Evolutionary conservation across 2,329 filamentous ascomycete genomes (phyloP).

Genomic region (Xylaria sp.): DNA sequence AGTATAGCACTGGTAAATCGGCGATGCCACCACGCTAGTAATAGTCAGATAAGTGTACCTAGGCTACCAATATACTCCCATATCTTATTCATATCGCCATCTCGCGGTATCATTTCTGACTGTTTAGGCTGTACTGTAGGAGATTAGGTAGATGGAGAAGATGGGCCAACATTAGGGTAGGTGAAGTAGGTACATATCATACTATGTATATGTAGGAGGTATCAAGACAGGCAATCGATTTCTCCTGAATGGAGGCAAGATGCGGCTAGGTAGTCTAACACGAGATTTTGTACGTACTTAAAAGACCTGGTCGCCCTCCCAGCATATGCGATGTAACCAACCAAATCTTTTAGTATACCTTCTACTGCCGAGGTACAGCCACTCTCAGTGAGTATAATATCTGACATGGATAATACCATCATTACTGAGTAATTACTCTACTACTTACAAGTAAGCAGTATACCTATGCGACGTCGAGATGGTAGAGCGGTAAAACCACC

Average conservation of each 20-base stretch:
- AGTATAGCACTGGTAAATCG: conserved; percentile 3
- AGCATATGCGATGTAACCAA: conserved; percentile 31
- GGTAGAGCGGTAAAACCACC: too few relatives aligned
- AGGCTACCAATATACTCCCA: not conserved
- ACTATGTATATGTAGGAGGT: not conserved
- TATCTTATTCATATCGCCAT: not conserved
- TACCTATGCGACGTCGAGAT: too few relatives aligned
- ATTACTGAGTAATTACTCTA: too few relatives aligned
- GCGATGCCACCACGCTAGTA: conserved; percentile 1
- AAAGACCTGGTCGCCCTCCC: conserved; percentile 20
- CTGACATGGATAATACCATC: too few relatives aligned
- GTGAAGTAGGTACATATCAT: too few relatives aligned
- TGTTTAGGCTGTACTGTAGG: conserved; percentile 17
- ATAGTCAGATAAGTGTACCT: not conserved
- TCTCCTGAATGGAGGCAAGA: conserved; percentile 14
- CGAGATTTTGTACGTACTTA: conserved; percentile 25
- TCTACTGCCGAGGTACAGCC: conserved; percentile 9
- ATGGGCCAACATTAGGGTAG: not conserved
- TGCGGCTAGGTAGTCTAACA: conserved; percentile 29
- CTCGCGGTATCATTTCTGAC: not conserved
- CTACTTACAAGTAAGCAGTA: too few relatives aligned
- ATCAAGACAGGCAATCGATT: not conserved
- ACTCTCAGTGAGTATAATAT: too few relatives aligned
- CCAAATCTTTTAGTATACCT: not conserved
- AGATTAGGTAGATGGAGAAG: not conserved